These are phyloP conservation scores for Diplodia sapinea DNA, from an alignment of 2,329 filamentous ascomycete genomes.

Conservation along the genomic window DNA sequence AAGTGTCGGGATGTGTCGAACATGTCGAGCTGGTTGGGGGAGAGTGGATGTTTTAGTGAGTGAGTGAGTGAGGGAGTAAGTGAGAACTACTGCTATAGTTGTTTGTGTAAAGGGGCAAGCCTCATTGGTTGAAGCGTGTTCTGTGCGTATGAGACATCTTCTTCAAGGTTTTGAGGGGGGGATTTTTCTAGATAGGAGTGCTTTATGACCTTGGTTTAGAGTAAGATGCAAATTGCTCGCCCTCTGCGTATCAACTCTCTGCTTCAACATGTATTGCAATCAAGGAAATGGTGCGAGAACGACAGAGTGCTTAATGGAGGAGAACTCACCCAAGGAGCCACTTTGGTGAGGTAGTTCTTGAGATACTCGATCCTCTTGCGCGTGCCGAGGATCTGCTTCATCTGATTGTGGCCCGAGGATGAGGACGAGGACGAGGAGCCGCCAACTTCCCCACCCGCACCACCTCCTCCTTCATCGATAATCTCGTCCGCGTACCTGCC, in stretches of 20 bases:
- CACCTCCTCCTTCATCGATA: neutral
- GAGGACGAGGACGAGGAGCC: constrained; percentile 14
- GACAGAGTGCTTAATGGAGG: neutral
- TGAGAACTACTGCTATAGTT: neutral
- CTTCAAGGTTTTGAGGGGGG: neutral
- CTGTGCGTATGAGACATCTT: neutral
- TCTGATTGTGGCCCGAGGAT: constrained; percentile 20
- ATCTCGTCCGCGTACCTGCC: neutral
- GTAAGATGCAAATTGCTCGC: neutral
- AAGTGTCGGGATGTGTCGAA: constrained; percentile 59
- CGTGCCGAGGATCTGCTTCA: constrained; percentile 37
- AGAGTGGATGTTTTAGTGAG: neutral
- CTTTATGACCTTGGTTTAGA: neutral
- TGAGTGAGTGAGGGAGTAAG: too few species aligned
- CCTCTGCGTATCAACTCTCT: too few species aligned
- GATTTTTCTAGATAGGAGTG: neutral
- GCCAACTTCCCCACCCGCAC: neutral
- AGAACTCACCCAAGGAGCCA: constrained; percentile 40
- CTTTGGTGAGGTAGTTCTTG: constrained; percentile 41
- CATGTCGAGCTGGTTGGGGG: constrained; percentile 54
- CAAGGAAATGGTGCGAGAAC: neutral
- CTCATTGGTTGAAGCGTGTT: neutral
- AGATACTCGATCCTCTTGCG: constrained; percentile 39
- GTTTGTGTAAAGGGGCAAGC: neutral
- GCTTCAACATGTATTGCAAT: neutral